Evolutionary conservation across 2,329 filamentous ascomycete species (phyloP), one percentile per base, ranked within the genome.

Genomic region (Pseudophaeomoniella oleicola): DNA sequence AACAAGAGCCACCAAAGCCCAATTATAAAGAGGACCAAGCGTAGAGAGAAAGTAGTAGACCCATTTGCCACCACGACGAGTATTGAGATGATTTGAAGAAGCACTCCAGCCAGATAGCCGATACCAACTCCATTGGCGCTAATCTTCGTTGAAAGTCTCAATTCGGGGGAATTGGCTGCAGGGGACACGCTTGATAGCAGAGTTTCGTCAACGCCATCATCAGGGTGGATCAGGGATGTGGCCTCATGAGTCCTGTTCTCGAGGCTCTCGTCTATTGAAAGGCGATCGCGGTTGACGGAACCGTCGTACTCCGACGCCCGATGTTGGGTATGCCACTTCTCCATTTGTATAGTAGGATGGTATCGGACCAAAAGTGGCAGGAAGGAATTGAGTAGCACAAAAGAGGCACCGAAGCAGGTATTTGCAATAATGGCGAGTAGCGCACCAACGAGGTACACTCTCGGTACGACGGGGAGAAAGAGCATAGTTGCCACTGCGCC

Each of bases 361-460:
- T 93, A 77, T 33, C 88, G 75, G 39, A 96, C 90, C 6, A 98
- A 69, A 5, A 98, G 66, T 0, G 90, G 90, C 31, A 98, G 64
- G 50, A 94, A 98, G 1, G 87, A 94, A 60, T 98, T 98, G 32
- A 98, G 64, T 10, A 98, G 69, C 2, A 98, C 90, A 55, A 94
- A 96, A 0, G 86, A 94, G 12, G 87, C 86, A 15, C 90, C 90
- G 52, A 94, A 93, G 32, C 85, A 88, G 1, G 85, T 92, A 55
- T 96, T 96, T 22, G 87, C 82, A 35, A 96, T 65, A 44, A 96
- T 84, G 18, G 90, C 87, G 41, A 94, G 68, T 2, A 96, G 45
- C 3, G 81, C 83, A 32, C 82, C 88, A 9, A 96, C 57, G 2
- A 94, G 52, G 52, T 94, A 96, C 6, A 84, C 64, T 32, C 72